Conservation (phyloP, 2,329 filamentous ascomycete genomes). For the Bipolaris bicolor region DNA sequence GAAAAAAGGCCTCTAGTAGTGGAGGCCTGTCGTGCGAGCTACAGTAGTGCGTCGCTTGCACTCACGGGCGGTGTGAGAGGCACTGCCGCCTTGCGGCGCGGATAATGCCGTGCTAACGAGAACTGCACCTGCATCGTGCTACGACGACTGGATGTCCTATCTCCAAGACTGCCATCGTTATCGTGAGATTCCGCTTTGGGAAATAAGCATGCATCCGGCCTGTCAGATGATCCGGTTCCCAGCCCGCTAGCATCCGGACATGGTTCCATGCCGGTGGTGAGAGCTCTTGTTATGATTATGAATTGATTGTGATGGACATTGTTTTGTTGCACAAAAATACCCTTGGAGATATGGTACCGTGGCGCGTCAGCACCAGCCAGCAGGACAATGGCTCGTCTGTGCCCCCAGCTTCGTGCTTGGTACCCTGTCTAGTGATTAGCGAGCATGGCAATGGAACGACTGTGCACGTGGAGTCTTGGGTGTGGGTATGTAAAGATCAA, state of each 20-base stretch:
- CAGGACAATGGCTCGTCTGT: not conserved
- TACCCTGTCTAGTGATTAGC: not conserved
- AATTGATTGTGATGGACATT: constrained; percentile 9
- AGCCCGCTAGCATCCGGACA: constrained; percentile 14
- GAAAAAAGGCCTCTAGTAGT: not conserved
- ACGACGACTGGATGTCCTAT: constrained; percentile 16
- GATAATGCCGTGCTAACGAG: constrained; percentile 6
- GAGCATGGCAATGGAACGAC: not conserved
- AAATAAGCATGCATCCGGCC: constrained; percentile 14
- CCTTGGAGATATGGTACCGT: not conserved
- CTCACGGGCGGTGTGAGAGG: constrained; percentile 6
- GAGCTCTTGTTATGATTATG: constrained; percentile 2
- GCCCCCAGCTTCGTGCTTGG: constrained; percentile 1
- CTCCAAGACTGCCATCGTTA: constrained; percentile 16
- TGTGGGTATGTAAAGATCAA: not conserved
- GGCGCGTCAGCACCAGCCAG: constrained; percentile 1
- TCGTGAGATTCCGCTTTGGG: constrained; percentile 27
- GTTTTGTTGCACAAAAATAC: constrained; percentile 5
- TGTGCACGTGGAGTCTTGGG: not conserved
- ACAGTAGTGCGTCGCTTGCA: constrained; percentile 8
- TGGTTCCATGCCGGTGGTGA: constrained; percentile 9
- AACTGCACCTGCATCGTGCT: constrained; percentile 32
- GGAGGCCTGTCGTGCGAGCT: not conserved
- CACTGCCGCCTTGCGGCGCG: constrained; percentile 4
- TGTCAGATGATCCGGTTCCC: constrained; percentile 15